These are phyloP conservation scores for Irpex sp. DNA, from an alignment of 1,284 basidiomycete genomes.

Conservation along the genomic window DNA sequence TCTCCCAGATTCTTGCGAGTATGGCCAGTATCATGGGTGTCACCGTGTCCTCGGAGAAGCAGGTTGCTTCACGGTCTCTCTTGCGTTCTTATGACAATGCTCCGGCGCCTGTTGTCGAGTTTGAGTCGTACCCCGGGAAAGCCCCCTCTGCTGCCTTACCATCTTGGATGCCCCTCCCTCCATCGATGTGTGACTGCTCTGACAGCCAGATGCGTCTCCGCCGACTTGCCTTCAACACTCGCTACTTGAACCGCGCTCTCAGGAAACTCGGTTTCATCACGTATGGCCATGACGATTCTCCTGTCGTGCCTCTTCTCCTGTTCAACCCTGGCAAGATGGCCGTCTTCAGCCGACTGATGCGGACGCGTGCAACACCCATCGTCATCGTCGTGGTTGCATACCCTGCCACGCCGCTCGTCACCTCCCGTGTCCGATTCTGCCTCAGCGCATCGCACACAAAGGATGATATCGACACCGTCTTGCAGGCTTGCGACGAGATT, in stretches of 20 bases:
- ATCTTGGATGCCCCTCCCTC: slow-evolving; percentile 70
- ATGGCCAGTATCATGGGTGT: slow-evolving; percentile 98
- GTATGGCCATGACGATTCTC: slow-evolving; percentile 89
- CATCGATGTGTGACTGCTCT: slow-evolving; percentile 67
- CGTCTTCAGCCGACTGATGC: slow-evolving; percentile 88
- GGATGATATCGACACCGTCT: slow-evolving; percentile 87
- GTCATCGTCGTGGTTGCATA: slow-evolving; percentile 90
- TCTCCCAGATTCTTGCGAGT: slow-evolving; percentile 88
- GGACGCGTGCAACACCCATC: slow-evolving; percentile 75
- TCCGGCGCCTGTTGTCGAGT: slow-evolving; percentile 29
- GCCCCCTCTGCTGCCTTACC: slow-evolving; percentile 62
- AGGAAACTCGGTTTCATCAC: slow-evolving; percentile 96
- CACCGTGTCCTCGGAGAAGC: slow-evolving; percentile 38
- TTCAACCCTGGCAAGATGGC: slow-evolving; percentile 95
- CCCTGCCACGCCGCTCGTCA: slow-evolving; percentile 91
- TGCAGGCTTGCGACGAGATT: slow-evolving; percentile 90
- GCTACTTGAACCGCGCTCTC: slow-evolving; percentile 87
- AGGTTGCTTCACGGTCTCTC: slow-evolving; percentile 24
- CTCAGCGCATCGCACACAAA: slow-evolving; percentile 95
- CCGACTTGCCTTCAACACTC: slow-evolving; percentile 92
- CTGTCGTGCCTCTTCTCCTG: slow-evolving; percentile 90
- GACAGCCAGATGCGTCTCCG: slow-evolving; percentile 84
- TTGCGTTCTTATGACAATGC: slow-evolving; percentile 29
- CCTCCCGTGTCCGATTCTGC: slow-evolving; percentile 91
- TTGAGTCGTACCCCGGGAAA: slow-evolving; percentile 56